Evolutionary conservation across 176 grass and related monocot species (phyloP), one percentile per base, ranked within the genome.

Genomic region (Aegilops sharonensis): DNA sequence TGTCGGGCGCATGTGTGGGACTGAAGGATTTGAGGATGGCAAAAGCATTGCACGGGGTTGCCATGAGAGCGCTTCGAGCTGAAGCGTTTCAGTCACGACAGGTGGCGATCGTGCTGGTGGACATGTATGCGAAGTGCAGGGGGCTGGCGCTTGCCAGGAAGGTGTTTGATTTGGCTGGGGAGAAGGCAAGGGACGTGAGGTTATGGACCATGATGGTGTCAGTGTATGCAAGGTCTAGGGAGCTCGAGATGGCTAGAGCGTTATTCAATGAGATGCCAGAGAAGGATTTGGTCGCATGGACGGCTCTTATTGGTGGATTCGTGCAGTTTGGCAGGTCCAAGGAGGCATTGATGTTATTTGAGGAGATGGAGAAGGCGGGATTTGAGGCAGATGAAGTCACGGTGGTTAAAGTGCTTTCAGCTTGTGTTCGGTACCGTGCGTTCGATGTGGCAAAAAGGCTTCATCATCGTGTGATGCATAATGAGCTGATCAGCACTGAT

Each of bases 201-300:
- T 24, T 77, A n/a, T 92, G 87, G 90, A 92, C 59, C 72, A 63
- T 32, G 8, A 75, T 92, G 84, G 52, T 92, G 21, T 92, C 87
- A 75, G 87, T 74, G 43, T 79, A 85, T 72, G 78, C 78, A 2
- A 88, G 31, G 71, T 69, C 60, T 62, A 76, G 84, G 30, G 75
- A 90, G 66, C 67, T 92, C 0, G 21, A 74, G 61, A 35, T 83
- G 47, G 93, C 93, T 30, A 77, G 11, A 13, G 47, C 3, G 5
- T 42, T 92, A n/a, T 95, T 95, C 71, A 47, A 78, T 78, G 67
- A 85, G 48, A 88, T 92, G 88, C 88, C 90, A 0, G 6, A 81
- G 14, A 89, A 88, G 47, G 90, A 95, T 78, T 62, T 90, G 60
- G 37, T 92, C 15, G 65, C 93, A 1, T 95, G 93, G 90, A 95